Percentiles rank a stretch among this genome's conserved stretches.
Evolutionary conservation across 2,329 filamentous ascomycete species (phyloP).

Genomic region (Polytolypa hystricis): DNA sequence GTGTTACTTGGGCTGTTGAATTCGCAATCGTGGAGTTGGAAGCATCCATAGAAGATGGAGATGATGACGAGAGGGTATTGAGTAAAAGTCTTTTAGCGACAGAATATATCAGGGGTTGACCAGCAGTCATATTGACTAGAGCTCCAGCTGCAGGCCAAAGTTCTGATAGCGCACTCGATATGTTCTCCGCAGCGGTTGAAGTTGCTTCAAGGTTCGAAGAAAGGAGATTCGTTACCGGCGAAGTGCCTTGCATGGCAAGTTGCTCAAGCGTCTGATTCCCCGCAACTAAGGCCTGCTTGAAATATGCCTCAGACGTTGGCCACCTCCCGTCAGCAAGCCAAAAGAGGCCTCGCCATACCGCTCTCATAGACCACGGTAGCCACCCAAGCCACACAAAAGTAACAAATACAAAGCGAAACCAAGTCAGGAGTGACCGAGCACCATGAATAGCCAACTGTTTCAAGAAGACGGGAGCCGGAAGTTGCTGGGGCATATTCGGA

Average conservation of each 20-base stretch:
- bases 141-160: conserved; percentile 28
- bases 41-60: conserved; percentile 20
- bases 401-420: conserved; percentile 69
- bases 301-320: conserved; percentile 26
- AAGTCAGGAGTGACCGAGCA: conserved; percentile 59
- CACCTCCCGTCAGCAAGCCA: conserved; percentile 79
- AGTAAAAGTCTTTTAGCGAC: conserved; percentile 35
- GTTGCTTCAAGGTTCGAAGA: conserved; percentile 15
- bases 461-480: conserved; percentile 72
- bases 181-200: conserved; percentile 17
- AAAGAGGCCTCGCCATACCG: conserved; percentile 86
- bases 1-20: conserved; percentile 14
- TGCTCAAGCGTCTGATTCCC: conserved; percentile 14
- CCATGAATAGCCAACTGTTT: conserved; percentile 66
- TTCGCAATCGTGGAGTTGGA: conserved; percentile 16
- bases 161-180: conserved; percentile 18
- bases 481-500: conserved; percentile 75
- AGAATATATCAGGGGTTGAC: conserved; percentile 36
- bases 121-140: conserved; percentile 30
- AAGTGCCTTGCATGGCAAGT: conserved; percentile 19
- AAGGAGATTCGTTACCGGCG: conserved; percentile 13
- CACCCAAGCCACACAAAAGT: conserved; percentile 77
- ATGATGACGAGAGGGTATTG: conserved; percentile 20
- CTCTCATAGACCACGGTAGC: conserved; percentile 82
- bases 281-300: conserved; percentile 10